A percentile compares a stretch with the other conserved stretches of the same genome.
Conservation (phyloP, 192 early-diverging fungal genomes). For the Coemansia sp. region DNA sequence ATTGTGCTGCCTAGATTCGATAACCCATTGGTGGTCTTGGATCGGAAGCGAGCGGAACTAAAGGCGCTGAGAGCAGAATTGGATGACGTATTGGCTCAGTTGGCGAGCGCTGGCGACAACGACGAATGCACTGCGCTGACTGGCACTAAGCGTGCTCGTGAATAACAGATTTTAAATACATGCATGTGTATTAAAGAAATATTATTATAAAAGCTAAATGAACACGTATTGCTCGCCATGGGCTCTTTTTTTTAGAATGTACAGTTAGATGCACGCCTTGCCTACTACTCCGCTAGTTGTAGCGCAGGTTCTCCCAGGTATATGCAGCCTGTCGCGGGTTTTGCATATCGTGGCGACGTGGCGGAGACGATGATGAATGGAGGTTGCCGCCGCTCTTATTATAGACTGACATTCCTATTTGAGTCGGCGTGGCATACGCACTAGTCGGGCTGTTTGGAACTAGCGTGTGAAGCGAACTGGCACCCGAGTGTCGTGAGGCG, state of each 20-base stretch:
- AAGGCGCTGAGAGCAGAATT: slow-evolving; percentile 63
- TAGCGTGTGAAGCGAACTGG: slow-evolving; percentile 13
- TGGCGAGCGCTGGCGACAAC: slow-evolving; percentile 35
- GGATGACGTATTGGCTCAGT: slow-evolving; percentile 61
- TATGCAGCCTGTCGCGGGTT: slow-evolving; percentile 14
- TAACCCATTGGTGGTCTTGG: slow-evolving; percentile 65
- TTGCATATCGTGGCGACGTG: slow-evolving; percentile 6
- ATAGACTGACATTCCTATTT: slow-evolving; percentile 5
- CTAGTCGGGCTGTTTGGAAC: slow-evolving; percentile 12
- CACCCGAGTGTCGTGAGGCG: slow-evolving; percentile 13
- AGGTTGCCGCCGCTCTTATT: slow-evolving; percentile 1
- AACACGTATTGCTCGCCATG: background rate
- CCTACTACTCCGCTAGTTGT: slow-evolving; percentile 8
- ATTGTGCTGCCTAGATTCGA: slow-evolving; percentile 76
- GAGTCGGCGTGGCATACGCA: background rate
- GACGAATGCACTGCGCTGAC: background rate
- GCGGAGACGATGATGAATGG: slow-evolving; percentile 6
- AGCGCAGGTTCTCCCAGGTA: slow-evolving; percentile 31
- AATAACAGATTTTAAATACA: slow-evolving; percentile 16
- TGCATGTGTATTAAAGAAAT: background rate
- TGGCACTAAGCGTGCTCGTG: slow-evolving; percentile 47
- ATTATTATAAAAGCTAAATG: background rate
- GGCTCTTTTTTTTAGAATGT: background rate
- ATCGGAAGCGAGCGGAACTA: slow-evolving; percentile 66
- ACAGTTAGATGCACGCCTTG: background rate